A percentile compares a stretch with the other conserved stretches of the same genome.
phyloP scores from a whole-genome alignment of 129 eudicot species.

The Ambrosia artemisiifolia region DNA sequence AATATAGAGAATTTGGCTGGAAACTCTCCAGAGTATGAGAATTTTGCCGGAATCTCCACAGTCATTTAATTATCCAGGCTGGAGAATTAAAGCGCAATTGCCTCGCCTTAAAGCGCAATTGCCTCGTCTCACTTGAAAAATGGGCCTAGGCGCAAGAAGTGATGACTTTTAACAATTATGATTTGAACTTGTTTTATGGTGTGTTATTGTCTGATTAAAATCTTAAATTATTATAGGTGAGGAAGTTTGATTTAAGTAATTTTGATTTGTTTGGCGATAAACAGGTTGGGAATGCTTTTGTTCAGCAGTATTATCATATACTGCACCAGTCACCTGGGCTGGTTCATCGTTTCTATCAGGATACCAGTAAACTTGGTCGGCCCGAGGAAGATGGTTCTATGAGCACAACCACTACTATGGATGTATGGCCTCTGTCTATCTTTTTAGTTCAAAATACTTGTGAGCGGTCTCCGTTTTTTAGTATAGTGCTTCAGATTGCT shows the following conservation, averaged over 20 bases:
- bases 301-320: conserved; percentile 74
- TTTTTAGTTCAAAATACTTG: background rate
- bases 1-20: background rate
- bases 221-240: background rate
- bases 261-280: background rate
- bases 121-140: no score
- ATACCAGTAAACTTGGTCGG: conserved; percentile 75
- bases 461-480: background rate
- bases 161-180: no score
- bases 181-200: background rate
- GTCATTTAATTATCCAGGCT: no score
- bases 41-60: no score
- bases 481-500: background rate
- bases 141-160: no score
- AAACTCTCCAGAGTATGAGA: background rate
- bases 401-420: conserved; percentile 75
- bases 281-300: conserved; percentile 87
- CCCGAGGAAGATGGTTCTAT: conserved; percentile 67
- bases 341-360: conserved; percentile 78
- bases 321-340: conserved; percentile 80
- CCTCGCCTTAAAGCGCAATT: no score
- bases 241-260: background rate
- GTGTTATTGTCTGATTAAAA: background rate
- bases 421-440: conserved; percentile 37
- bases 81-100: no score